Base-by-base conservation (phyloP, 2,329 filamentous ascomycete genomes). In the Juglanconis oblonga region DNA sequence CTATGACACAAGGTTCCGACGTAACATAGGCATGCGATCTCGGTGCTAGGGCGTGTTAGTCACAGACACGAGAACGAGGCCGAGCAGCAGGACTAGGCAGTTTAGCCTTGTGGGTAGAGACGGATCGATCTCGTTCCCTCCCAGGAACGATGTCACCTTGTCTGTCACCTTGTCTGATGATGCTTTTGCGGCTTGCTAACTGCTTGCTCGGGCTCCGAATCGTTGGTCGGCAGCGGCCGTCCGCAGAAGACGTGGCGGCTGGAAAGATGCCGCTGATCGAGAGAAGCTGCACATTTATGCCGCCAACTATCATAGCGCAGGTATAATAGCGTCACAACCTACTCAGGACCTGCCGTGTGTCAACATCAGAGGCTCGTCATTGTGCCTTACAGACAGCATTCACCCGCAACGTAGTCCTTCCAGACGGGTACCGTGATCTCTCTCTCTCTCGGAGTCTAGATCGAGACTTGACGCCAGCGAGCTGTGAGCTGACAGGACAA, bases 81-180 rank as follows among this genome's bases (percentile, higher is more conserved):
- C 13, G 7, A 29, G 13, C n/a, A 32, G 17, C 14, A 14, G 33
- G 49, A 7, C 13, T 36, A 5, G 32, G 45, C 45, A 5, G 29
- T 9, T 10, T 10, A 31, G 24, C n/a, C 45, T 32, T 48, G 17
- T 7, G 5, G 6, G 6, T 7, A 3, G 32, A 36, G 38, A 45
- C 52, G 52, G 52, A 54, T 54, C 52, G 52, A 54, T 54, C 52
- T 54, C 52, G 17, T 45, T 24, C 24, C 52, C 24, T 33, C 52
- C 29, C 40, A 45, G 38, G n/a, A 17, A 51, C 49, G 49, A 36
- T 35, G 31, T 54, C 29, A 54, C 40, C 29, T 11, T 38, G 17
- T 35, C 24, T 38, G 11, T 11, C 35, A 38, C 35, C 7, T 38
- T 38, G 35, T 8, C 35, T 38, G 35, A 7, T 38, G 7, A 38